Percentiles rank a stretch among this genome's conserved stretches.
phyloP scores from a whole-genome alignment of 2,329 filamentous ascomycete species.

The Phoma sp. region DNA sequence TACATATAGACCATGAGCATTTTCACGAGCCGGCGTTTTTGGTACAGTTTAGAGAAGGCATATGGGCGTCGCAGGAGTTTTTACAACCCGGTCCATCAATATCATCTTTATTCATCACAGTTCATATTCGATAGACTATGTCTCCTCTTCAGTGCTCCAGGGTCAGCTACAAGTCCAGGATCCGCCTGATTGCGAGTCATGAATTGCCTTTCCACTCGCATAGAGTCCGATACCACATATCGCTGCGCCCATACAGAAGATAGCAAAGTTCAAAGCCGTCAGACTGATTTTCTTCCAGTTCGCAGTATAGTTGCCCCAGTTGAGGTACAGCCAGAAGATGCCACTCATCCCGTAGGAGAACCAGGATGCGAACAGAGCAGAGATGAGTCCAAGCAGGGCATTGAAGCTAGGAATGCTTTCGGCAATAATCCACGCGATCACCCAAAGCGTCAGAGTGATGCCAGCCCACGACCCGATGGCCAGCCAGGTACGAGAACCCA shows the following conservation, averaged over 20 bases:
- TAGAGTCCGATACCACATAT: conserved; percentile 34
- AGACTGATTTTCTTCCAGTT: conserved; percentile 54
- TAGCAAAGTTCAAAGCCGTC: conserved; percentile 52
- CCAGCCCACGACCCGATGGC: conserved; percentile 62
- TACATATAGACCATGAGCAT: conserved; percentile 13
- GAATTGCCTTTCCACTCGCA: conserved; percentile 33
- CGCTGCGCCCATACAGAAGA: conserved; percentile 42
- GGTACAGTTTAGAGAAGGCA: neutral
- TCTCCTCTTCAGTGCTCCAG: neutral
- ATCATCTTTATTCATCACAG: neutral
- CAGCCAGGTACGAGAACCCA: conserved; percentile 26
- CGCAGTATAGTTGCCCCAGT: conserved; percentile 52
- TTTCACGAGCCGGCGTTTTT: conserved; percentile 12
- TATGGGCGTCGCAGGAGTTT: neutral
- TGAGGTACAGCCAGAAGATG: conserved; percentile 57
- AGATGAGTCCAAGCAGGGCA: conserved; percentile 67
- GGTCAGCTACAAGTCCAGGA: conserved; percentile 30
- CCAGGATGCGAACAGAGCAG: conserved; percentile 66
- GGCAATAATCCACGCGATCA: conserved; percentile 71
- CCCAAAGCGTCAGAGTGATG: conserved; percentile 65
- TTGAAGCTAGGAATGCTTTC: conserved; percentile 73
- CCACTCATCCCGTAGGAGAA: conserved; percentile 63
- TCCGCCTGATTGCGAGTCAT: conserved; percentile 24
- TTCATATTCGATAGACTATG: neutral
- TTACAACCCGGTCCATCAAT: neutral